Evolutionary conservation across 2,329 filamentous ascomycete species (phyloP), one percentile per base, ranked within the genome.

Genomic region (Macroventuria anomochaeta): DNA sequence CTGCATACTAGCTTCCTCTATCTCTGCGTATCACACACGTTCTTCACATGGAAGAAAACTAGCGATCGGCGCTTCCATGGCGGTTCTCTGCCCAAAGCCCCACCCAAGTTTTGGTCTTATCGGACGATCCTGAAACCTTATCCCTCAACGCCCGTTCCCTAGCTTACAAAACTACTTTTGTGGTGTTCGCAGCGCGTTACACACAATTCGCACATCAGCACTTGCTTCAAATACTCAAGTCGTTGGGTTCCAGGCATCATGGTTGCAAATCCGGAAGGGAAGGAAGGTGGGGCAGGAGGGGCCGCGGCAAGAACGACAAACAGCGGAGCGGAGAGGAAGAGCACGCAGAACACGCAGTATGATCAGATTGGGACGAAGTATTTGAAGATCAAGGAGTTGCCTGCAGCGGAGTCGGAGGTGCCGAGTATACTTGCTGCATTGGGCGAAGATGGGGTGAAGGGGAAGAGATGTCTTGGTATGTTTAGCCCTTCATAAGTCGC

Each of bases 321-420:
- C n/a, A n/a, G 47, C 8, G 32, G 17, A 17, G 47, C 20, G 29
- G 23, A 46, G 20, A 25, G 23, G 13, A 18, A 39, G 47, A 56
- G 55, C 28, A 65, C 59, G 29, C 64, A 65, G 39, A 69, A 61
- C 21, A 70, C 59, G 18, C 68, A 71, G 48, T 71, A 71, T 39
- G 67, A 71, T 46, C 36, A 58, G 32, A 71, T 70, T 38, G 67
- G 68, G 3, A 58, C 48, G 10, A 57, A 54, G n/a, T 70, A 71
- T 41, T 59, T 66, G 31, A 38, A 36, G 13, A 67, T 70, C 53
- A 65, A 68, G 36, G 52, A 52, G 6, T 44, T 70, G 25, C 62
- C 64, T 12, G 58, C 56, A 6, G 55, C 57, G 15, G 51, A 68
- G 46, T 59, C 66, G 0, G 67, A 71, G 46, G 38, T 47, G 46